Percentiles rank a stretch among this genome's conserved stretches.
phyloP scores from a whole-genome alignment of 345 rosid species.

The Draba incana region DNA sequence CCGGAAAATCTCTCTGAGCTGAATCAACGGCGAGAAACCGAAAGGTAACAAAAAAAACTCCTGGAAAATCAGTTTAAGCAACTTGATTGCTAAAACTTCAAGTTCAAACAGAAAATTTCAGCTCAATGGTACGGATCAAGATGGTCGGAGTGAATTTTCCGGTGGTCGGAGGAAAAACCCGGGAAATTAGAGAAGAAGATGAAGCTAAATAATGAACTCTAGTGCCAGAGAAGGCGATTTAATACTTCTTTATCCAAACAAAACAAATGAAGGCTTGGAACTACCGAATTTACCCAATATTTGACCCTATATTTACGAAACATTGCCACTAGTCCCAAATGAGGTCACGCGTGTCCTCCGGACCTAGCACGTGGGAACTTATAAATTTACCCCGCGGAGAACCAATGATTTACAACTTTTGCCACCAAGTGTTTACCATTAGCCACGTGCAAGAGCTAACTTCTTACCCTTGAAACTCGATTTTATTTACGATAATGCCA shows the following conservation, averaged over 20 bases:
- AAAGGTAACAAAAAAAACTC: neutral
- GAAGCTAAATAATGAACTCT: constrained; percentile 20
- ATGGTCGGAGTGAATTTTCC: neutral
- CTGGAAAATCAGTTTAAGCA: constrained; percentile 4
- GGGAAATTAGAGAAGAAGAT: constrained; percentile 28
- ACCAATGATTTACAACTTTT: neutral
- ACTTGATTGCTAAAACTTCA: constrained; percentile 22
- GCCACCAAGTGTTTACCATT: constrained; percentile 21
- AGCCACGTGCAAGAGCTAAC: constrained; percentile 27
- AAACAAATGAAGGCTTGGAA: neutral
- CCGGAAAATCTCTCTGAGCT: neutral
- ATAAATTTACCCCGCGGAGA: neutral
- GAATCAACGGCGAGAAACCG: constrained; percentile 8
- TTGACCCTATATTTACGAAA: constrained; percentile 36
- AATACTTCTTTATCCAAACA: constrained; percentile 15
- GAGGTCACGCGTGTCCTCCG: constrained; percentile 43
- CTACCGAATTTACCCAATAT: constrained; percentile 34
- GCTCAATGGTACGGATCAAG: constrained; percentile 16
- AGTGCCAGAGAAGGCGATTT: constrained; percentile 21
- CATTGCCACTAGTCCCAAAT: constrained; percentile 21
- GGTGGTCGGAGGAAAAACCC: constrained; percentile 10
- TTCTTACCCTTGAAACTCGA: no score
- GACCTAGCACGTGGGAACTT: constrained; percentile 43
- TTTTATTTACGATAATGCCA: constrained; percentile 30
- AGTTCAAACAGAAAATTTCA: neutral